phyloP scores from a whole-genome alignment of 1,284 basidiomycete genomes.

The Leccinum griseonigrum region DNA sequence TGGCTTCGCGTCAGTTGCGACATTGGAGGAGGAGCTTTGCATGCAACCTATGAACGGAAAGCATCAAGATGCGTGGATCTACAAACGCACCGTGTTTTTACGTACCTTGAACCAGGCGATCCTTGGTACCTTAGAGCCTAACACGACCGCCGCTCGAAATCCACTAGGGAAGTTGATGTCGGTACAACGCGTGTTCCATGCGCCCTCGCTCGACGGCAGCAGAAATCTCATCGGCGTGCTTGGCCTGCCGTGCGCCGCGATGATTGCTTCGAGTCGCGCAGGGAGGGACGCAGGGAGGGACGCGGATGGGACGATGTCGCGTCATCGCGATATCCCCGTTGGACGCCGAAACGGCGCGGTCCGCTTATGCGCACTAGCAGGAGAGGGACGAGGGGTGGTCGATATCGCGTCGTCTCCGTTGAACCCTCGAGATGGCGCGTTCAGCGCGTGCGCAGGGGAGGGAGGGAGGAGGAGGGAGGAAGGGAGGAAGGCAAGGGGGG shows the following conservation, averaged over 20 bases:
- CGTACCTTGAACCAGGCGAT: slow-evolving; percentile 52
- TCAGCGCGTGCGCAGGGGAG: too few species aligned
- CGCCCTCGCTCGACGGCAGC: slow-evolving; percentile 67
- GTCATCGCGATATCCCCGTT: too few species aligned
- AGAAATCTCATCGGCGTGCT: slow-evolving; percentile 53
- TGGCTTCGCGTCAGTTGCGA: too few species aligned
- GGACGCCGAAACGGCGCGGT: too few species aligned
- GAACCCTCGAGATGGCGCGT: too few species aligned
- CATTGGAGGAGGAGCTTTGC: slow-evolving; percentile 27
- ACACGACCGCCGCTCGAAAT: slow-evolving; percentile 48
- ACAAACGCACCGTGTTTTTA: not conserved
- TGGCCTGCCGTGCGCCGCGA: slow-evolving; percentile 46
- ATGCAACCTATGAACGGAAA: slow-evolving; percentile 38
- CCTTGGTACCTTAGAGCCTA: slow-evolving; percentile 54
- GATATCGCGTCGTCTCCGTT: too few species aligned
- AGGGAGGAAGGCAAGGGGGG: too few species aligned
- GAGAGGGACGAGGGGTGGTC: too few species aligned
- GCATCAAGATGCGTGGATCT: not conserved
- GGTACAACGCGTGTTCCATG: slow-evolving; percentile 49
- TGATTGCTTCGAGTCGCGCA: slow-evolving; percentile 41
- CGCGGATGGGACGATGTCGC: too few species aligned
- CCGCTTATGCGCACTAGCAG: too few species aligned
- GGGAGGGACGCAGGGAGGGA: too few species aligned
- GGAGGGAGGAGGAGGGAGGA: too few species aligned
- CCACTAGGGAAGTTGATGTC: slow-evolving; percentile 48